Percentiles rank a stretch among this genome's conserved stretches.
phyloP scores from a whole-genome alignment of 176 grass and related monocot species.

The Saccharum spontaneum region DNA sequence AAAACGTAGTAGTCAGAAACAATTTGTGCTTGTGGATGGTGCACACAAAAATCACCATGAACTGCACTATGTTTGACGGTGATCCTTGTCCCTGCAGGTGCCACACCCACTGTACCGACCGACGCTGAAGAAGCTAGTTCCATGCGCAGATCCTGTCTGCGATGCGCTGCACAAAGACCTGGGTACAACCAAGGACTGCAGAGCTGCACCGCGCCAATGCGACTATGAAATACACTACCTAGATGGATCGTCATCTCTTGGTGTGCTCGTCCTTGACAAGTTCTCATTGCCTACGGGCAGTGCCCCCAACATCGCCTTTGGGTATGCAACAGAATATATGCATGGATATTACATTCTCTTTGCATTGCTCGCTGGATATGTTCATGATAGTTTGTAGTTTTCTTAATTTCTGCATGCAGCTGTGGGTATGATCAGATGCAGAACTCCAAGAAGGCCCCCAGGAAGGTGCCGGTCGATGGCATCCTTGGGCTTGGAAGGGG shows the following conservation, averaged over 20 bases:
- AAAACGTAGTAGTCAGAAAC: too few species aligned
- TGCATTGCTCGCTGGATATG: background rate
- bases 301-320: slow-evolving; percentile 41
- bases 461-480: slow-evolving; percentile 13
- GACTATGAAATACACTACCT: slow-evolving; percentile 44
- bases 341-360: background rate
- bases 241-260: slow-evolving; percentile 32
- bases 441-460: too few species aligned
- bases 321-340: slow-evolving; percentile 20
- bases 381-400: background rate
- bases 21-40: too few species aligned
- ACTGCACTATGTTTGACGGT: background rate
- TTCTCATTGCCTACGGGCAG: slow-evolving; percentile 20
- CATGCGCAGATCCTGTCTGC: slow-evolving; percentile 43
- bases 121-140: slow-evolving; percentile 29
- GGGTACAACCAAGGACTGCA: background rate
- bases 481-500: slow-evolving; percentile 59
- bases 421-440: slow-evolving; percentile 62
- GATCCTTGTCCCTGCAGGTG: slow-evolving; percentile 28
- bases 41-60: too few species aligned
- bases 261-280: slow-evolving; percentile 40
- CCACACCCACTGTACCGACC: slow-evolving; percentile 42
- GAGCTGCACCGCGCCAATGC: background rate
- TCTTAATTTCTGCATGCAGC: slow-evolving; percentile 16
- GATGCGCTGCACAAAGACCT: slow-evolving; percentile 2